Evolutionary conservation across 768 basidiomycete species (phyloP).

Genomic region (Gelatoporia subvermispora): DNA sequence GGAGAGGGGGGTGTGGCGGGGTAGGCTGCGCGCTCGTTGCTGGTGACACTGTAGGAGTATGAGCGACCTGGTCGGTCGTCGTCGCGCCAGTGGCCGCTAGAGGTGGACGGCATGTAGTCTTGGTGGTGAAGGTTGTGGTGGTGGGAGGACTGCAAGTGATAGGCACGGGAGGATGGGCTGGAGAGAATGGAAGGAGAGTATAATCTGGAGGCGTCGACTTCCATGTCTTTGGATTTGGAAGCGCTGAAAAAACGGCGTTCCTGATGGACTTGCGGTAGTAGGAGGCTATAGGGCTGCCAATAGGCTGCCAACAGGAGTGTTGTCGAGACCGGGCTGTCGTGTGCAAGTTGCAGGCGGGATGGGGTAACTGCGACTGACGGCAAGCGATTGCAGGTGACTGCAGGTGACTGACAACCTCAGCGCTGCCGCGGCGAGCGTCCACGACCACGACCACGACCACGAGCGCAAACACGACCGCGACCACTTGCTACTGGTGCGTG

Average conservation of each 20-base stretch:
- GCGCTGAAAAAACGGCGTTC: constrained; percentile 11
- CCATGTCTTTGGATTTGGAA: constrained; percentile 15
- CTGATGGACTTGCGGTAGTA: neutral
- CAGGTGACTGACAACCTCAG: too few relatives aligned
- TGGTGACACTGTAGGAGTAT: too few relatives aligned
- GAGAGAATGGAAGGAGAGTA: constrained; percentile 14
- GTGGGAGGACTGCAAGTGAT: constrained; percentile 25
- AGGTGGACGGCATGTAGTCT: neutral
- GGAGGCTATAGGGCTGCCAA: too few relatives aligned
- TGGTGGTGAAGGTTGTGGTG: constrained; percentile 16
- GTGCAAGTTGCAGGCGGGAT: too few relatives aligned
- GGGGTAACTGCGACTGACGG: constrained; percentile 4
- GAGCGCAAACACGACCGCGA: too few relatives aligned
- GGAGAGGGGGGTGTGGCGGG: neutral
- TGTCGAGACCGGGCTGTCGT: too few relatives aligned
- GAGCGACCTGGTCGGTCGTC: too few relatives aligned
- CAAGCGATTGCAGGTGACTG: constrained; percentile 3
- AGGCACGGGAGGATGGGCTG: neutral
- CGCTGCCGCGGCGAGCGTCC: too few relatives aligned
- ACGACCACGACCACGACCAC: too few relatives aligned
- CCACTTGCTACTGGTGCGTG: too few relatives aligned
- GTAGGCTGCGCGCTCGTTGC: too few relatives aligned
- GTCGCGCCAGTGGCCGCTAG: neutral
- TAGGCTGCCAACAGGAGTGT: too few relatives aligned
- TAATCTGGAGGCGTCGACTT: constrained; percentile 21